Conservation (phyloP, 495 filamentous ascomycete genomes). For the Hypoxylon cercidicola region DNA sequence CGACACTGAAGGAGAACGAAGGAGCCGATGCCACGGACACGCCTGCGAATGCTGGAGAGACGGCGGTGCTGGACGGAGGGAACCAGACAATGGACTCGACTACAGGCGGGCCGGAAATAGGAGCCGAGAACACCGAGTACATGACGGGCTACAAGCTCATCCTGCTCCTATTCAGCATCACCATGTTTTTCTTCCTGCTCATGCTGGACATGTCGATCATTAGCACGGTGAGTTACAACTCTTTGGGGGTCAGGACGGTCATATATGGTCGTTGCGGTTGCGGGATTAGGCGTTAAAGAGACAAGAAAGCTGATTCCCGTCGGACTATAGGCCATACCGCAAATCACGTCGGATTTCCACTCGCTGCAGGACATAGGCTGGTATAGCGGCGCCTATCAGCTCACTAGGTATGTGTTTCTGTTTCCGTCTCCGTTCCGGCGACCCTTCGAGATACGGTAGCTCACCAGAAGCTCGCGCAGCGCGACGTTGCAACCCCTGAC, state of each 20-base stretch:
- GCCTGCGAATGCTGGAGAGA: neutral
- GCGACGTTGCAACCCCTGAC: slow-evolving; percentile 59
- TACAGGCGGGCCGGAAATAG: slow-evolving; percentile 13
- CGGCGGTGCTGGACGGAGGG: slow-evolving; percentile 1
- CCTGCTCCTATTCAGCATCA: slow-evolving; percentile 43
- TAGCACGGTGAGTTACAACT: slow-evolving; percentile 56
- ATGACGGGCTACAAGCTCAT: slow-evolving; percentile 40
- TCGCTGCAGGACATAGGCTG: slow-evolving; percentile 60
- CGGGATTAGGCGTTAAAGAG: slow-evolving; percentile 52
- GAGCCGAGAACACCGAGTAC: slow-evolving; percentile 29
- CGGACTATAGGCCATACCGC: slow-evolving; percentile 43
- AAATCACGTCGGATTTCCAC: slow-evolving; percentile 58
- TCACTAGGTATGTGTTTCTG: slow-evolving; percentile 49
- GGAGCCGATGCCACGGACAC: neutral
- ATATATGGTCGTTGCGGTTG: neutral
- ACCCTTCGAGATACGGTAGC: slow-evolving; percentile 2
- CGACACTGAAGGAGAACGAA: slow-evolving; percentile 26
- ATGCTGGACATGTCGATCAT: slow-evolving; percentile 63
- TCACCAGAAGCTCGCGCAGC: slow-evolving; percentile 37
- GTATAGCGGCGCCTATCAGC: slow-evolving; percentile 57
- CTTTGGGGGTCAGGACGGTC: neutral
- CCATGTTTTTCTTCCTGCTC: slow-evolving; percentile 58
- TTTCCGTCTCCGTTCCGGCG: neutral
- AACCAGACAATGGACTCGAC: slow-evolving; percentile 3
- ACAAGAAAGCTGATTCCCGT: slow-evolving; percentile 12